These are phyloP conservation scores for Cornus florida DNA, from an alignment of 148 eudicot species.

Conservation along the genomic window DNA sequence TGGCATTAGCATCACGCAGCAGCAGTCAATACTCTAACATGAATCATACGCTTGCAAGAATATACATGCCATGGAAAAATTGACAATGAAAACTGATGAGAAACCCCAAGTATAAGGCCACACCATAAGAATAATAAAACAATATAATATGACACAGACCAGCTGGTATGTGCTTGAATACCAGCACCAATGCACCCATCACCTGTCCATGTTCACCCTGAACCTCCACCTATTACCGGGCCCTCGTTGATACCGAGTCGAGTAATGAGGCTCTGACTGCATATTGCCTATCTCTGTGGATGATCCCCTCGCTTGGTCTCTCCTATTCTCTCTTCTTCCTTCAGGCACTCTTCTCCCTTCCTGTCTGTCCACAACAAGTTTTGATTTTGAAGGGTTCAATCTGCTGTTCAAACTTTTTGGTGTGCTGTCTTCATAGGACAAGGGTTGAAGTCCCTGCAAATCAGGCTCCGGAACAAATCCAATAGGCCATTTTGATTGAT, in stretches of 20 bases:
- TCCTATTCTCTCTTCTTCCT: constrained; percentile 17
- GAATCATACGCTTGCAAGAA: too few relatives aligned
- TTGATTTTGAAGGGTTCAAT: constrained; percentile 18
- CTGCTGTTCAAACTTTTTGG: constrained; percentile 11
- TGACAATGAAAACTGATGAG: too few relatives aligned
- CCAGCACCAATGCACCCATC: not conserved
- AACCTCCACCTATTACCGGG: constrained; percentile 29
- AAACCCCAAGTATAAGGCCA: too few relatives aligned
- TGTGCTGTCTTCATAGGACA: constrained; percentile 30
- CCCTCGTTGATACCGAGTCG: constrained; percentile 22
- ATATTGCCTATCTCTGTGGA: constrained; percentile 6
- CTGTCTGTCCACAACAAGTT: constrained; percentile 10
- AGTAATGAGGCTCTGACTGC: constrained; percentile 18
- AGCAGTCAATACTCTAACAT: too few relatives aligned
- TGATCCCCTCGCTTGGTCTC: constrained; percentile 18
- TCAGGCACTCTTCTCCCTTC: constrained; percentile 7
- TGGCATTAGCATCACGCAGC: too few relatives aligned
- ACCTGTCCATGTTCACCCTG: constrained; percentile 12
- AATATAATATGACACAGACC: not conserved
- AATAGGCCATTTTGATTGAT: constrained; percentile 45
- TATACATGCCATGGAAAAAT: too few relatives aligned
- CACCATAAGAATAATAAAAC: too few relatives aligned
- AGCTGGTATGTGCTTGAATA: not conserved
- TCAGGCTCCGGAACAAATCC: constrained; percentile 46
- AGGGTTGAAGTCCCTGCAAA: constrained; percentile 49